phyloP scores from a whole-genome alignment of 768 basidiomycete species.

The Coprinopsis strossmayeri region DNA sequence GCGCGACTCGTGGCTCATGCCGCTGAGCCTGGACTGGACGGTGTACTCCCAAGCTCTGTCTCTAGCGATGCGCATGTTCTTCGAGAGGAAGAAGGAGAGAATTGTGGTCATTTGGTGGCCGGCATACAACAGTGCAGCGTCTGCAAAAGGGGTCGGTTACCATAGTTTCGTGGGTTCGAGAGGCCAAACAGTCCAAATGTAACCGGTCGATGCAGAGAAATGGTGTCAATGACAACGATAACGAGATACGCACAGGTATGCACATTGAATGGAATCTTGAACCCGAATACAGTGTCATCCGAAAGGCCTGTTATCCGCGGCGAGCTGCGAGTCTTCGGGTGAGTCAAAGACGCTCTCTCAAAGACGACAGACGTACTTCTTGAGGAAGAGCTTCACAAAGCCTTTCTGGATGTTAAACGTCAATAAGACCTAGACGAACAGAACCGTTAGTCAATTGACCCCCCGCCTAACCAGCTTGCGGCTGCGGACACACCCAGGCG shows the following conservation, averaged over 20 bases:
- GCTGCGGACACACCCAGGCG: slow-evolving; percentile 51
- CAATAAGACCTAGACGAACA: slow-evolving; percentile 41
- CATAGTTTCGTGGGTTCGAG: neutral
- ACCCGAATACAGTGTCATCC: slow-evolving; percentile 58
- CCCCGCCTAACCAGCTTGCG: neutral
- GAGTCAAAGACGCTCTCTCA: too few species aligned
- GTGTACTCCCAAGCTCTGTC: slow-evolving; percentile 79
- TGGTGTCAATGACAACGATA: too few species aligned
- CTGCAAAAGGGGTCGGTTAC: slow-evolving; percentile 26
- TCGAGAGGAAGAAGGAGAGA: slow-evolving; percentile 75
- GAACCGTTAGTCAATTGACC: neutral
- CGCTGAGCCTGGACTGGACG: slow-evolving; percentile 71
- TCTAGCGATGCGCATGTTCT: slow-evolving; percentile 76
- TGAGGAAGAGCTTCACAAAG: slow-evolving; percentile 58
- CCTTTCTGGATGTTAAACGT: slow-evolving; percentile 69
- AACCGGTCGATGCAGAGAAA: too few species aligned
- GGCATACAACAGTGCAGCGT: slow-evolving; percentile 68
- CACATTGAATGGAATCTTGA: slow-evolving; percentile 57
- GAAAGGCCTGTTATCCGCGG: slow-evolving; percentile 58
- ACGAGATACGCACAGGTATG: slow-evolving; percentile 69
- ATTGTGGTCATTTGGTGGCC: slow-evolving; percentile 71
- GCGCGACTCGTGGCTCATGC: too few species aligned
- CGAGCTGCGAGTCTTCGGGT: slow-evolving; percentile 33
- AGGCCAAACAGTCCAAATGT: too few species aligned
- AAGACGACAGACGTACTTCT: slow-evolving; percentile 35